phyloP scores from a whole-genome alignment of 2,329 filamentous ascomycete genomes.

The Fonsecaea monophora region DNA sequence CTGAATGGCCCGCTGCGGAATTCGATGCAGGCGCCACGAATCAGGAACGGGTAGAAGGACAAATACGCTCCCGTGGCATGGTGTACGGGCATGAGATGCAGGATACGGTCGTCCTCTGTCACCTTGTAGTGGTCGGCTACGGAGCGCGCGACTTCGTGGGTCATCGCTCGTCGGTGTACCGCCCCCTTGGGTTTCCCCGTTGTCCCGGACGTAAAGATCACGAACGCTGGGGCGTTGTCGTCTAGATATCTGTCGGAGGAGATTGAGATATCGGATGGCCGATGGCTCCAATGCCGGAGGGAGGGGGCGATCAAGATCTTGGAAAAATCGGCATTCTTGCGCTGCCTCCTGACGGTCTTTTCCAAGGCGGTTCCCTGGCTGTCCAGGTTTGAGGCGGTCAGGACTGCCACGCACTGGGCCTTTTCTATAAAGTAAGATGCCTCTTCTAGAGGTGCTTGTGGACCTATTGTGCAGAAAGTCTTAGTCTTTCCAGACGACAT shows the following conservation, averaged over 20 bases:
- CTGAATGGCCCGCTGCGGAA: constrained; percentile 48
- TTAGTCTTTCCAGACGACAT: not conserved
- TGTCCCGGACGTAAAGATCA: constrained; percentile 66
- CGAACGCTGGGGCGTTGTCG: constrained; percentile 52
- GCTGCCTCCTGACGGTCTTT: not conserved
- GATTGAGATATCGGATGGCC: constrained; percentile 33
- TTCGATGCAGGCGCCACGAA: constrained; percentile 50
- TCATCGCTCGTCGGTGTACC: constrained; percentile 46
- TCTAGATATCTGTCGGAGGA: constrained; percentile 41
- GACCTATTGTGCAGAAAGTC: not conserved
- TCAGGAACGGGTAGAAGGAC: constrained; percentile 47
- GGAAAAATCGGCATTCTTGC: not conserved
- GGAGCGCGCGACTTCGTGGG: constrained; percentile 36
- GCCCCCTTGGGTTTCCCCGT: constrained; percentile 66
- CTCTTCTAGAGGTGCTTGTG: constrained; percentile 39
- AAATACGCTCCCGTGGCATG: constrained; percentile 36
- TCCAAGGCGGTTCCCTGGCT: not conserved
- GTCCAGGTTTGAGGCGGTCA: not conserved
- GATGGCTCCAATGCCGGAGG: not conserved
- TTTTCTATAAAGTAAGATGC: constrained; percentile 40
- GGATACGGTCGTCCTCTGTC: constrained; percentile 41
- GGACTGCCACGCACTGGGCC: not conserved
- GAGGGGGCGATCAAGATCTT: not conserved
- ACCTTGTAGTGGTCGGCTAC: constrained; percentile 43
- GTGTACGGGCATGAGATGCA: constrained; percentile 46